A percentile compares a stretch with the other conserved stretches of the same genome.
phyloP scores from a whole-genome alignment of 441 rosid genomes.

The Daphne laureola region DNA sequence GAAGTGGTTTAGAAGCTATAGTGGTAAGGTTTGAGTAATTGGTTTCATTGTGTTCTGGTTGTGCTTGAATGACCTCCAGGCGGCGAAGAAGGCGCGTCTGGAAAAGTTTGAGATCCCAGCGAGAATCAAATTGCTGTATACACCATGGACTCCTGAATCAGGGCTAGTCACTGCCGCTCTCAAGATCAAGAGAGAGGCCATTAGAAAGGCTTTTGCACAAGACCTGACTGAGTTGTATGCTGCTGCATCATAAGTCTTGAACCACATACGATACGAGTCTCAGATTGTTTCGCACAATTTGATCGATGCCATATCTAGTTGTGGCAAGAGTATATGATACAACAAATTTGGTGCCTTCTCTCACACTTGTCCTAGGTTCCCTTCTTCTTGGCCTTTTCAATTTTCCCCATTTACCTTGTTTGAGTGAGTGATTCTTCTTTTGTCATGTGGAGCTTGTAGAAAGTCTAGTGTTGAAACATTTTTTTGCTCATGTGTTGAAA shows the following conservation, averaged over 20 bases:
- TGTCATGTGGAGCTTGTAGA: too few relatives aligned
- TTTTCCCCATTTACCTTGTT: too few relatives aligned
- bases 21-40: background rate
- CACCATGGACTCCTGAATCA: conserved; percentile 91
- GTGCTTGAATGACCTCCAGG: conserved; percentile 30
- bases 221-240: conserved; percentile 66
- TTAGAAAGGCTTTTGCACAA: conserved; percentile 57
- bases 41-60: background rate
- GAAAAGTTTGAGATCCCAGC: conserved; percentile 89
- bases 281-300: background rate
- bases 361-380: too few relatives aligned
- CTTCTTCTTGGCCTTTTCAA: too few relatives aligned
- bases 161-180: conserved; percentile 92
- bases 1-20: background rate
- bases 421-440: too few relatives aligned
- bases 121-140: conserved; percentile 61
- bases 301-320: background rate
- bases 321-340: too few relatives aligned
- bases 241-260: conserved; percentile 21
- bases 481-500: too few relatives aligned
- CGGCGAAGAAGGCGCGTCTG: conserved; percentile 54
- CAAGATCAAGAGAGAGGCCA: conserved; percentile 80
- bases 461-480: too few relatives aligned
- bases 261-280: conserved; percentile 1
- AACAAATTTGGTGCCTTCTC: too few relatives aligned